These are phyloP conservation scores for Fusarium napiforme DNA, from an alignment of 2,329 filamentous ascomycete genomes.

Conservation along the genomic window DNA sequence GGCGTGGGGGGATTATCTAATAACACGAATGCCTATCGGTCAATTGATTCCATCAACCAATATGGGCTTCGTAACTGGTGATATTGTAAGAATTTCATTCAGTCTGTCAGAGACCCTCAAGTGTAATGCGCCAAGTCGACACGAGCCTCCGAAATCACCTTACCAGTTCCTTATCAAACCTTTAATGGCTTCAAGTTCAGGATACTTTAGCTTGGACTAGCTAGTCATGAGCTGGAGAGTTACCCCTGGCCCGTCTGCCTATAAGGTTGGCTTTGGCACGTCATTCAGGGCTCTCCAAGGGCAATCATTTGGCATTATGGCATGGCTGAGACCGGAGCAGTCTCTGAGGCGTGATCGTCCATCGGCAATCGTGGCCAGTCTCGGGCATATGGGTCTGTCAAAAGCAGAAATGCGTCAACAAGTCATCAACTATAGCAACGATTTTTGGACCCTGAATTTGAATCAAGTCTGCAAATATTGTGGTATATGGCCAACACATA, in stretches of 20 bases:
- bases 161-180: neutral
- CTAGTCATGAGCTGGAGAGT: conserved; percentile 25
- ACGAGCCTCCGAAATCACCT: neutral
- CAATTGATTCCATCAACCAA: neutral
- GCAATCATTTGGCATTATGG: neutral
- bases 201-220: conserved; percentile 20
- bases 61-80: neutral
- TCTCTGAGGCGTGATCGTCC: conserved; percentile 37
- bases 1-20: neutral
- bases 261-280: conserved; percentile 18
- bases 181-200: conserved; percentile 15
- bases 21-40: neutral
- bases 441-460: neutral
- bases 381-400: conserved; percentile 20
- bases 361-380: conserved; percentile 42
- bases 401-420: conserved; percentile 20
- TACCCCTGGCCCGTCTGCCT: neutral
- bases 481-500: neutral
- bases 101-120: neutral
- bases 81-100: neutral
- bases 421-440: conserved; percentile 3
- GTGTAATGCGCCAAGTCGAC: neutral
- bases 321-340: conserved; percentile 18
- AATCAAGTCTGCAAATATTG: conserved; percentile 1
- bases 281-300: conserved; percentile 28